Conservation (phyloP, 78 protist genomes). For the Andalucia godoyi region DNA sequence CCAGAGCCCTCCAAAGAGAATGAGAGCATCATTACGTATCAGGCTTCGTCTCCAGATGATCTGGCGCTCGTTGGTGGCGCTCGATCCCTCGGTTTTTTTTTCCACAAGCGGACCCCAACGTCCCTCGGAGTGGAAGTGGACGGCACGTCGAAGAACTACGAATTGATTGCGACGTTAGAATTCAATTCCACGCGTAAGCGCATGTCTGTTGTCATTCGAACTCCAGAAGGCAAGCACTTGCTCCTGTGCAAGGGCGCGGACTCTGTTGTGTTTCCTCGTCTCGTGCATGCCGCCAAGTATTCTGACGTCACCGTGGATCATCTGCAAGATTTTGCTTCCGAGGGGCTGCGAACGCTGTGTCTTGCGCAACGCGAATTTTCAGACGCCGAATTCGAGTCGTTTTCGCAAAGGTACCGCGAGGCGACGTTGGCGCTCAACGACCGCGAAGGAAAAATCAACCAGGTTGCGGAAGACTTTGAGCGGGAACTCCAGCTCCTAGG, state of each 20-base stretch:
- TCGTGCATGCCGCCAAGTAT: background rate
- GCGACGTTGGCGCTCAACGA: constrained; percentile 30
- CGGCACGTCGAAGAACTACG: constrained; percentile 17
- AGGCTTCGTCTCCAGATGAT: constrained; percentile 85
- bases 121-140: background rate
- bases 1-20: constrained; percentile 1
- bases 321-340: constrained; percentile 11
- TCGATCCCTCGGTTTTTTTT: constrained; percentile 36
- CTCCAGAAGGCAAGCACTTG: constrained; percentile 22
- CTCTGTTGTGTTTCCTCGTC: constrained; percentile 17
- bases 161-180: constrained; percentile 48
- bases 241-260: constrained; percentile 77
- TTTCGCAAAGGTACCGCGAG: constrained; percentile 17
- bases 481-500: constrained; percentile 50
- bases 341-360: constrained; percentile 71
- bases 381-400: constrained; percentile 16
- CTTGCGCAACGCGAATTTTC: constrained; percentile 38
- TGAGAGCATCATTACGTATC: constrained; percentile 13
- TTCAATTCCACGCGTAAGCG: constrained; percentile 80
- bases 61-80: constrained; percentile 70
- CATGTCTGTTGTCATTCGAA: constrained; percentile 65
- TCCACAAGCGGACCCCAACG: constrained; percentile 15
- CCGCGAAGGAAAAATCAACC: constrained; percentile 22
- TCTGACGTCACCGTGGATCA: background rate
- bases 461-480: constrained; percentile 55